Evolutionary conservation across 73 alveolate genomes (phyloP).

Genomic region (Tetrahymena borealis): DNA sequence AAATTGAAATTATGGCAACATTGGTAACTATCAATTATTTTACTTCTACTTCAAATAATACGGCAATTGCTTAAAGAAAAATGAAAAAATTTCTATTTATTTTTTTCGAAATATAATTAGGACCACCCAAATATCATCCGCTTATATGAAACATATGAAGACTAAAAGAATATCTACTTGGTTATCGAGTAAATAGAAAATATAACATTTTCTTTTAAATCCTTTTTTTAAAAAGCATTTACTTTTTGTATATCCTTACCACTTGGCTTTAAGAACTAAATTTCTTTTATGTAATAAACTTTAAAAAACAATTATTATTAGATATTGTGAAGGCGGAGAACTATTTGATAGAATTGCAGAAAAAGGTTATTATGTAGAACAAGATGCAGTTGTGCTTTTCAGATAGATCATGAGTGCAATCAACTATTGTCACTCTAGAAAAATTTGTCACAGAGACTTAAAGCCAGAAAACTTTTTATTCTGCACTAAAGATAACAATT

Average conservation of each 20-base stretch:
- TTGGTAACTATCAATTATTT: neutral
- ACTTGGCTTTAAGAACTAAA: no score
- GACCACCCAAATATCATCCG: neutral
- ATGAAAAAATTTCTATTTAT: no score
- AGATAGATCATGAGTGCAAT: slow-evolving; percentile 53
- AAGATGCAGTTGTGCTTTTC: slow-evolving; percentile 44
- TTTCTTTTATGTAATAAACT: no score
- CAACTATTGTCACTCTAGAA: slow-evolving; percentile 52
- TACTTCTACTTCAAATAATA: neutral
- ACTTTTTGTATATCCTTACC: no score
- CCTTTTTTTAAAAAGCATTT: no score
- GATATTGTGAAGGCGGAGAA: slow-evolving; percentile 43
- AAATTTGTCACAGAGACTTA: slow-evolving; percentile 63
- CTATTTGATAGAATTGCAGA: slow-evolving; percentile 48
- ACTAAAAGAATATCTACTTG: neutral
- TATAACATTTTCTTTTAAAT: no score
- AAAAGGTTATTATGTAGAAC: slow-evolving; percentile 45
- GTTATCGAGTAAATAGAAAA: neutral
- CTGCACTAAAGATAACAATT: slow-evolving; percentile 49
- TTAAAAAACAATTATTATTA: no score
- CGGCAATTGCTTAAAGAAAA: neutral
- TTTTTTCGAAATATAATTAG: no score
- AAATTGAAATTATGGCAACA: neutral
- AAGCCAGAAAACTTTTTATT: slow-evolving; percentile 70
- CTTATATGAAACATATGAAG: neutral